Percentiles rank a stretch among this genome's conserved stretches.
phyloP scores from a whole-genome alignment of 176 grass and related monocot genomes.

The Paspalum notatum region DNA sequence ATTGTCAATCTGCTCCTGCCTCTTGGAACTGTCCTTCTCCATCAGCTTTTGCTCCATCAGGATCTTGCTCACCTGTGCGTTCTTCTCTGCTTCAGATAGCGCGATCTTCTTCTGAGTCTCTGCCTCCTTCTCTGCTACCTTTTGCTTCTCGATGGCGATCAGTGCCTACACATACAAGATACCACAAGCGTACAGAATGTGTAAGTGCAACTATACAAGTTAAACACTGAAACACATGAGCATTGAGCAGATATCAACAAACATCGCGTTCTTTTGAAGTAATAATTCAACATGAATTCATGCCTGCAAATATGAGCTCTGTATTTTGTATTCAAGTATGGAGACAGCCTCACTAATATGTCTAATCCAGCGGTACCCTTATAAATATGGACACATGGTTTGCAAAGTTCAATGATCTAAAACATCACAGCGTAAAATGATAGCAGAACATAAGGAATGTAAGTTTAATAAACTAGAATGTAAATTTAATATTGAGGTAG shows the following conservation, averaged over 20 bases:
- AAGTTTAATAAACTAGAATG: not conserved
- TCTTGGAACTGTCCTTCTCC: conserved; percentile 91
- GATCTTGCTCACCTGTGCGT: conserved; percentile 93
- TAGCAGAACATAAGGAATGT: not conserved
- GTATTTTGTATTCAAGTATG: conserved; percentile 2
- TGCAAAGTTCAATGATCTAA: conserved; percentile 9
- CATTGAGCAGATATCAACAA: conserved; percentile 1
- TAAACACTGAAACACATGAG: not conserved
- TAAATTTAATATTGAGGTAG: conserved; percentile 14
- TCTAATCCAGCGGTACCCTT: not conserved
- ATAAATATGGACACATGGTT: conserved; percentile 8
- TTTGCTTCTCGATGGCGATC: conserved; percentile 92
- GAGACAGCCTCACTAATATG: not conserved
- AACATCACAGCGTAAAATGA: not conserved
- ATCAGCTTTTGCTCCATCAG: conserved; percentile 95
- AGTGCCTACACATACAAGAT: conserved; percentile 57
- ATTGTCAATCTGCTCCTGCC: conserved; percentile 90
- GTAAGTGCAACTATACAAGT: conserved; percentile 23
- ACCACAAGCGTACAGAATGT: conserved; percentile 7
- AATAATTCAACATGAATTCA: not conserved
- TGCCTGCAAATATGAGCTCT: not conserved
- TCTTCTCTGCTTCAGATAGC: conserved; percentile 96
- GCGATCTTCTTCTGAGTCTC: conserved; percentile 99
- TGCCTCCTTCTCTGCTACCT: conserved; percentile 95
- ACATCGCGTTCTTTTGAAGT: not conserved